Percentiles rank a stretch among this genome's conserved stretches.
These are phyloP conservation scores for Picochlorum sp. DNA, from an alignment of 139 green algal genomes.

Conservation along the genomic window DNA sequence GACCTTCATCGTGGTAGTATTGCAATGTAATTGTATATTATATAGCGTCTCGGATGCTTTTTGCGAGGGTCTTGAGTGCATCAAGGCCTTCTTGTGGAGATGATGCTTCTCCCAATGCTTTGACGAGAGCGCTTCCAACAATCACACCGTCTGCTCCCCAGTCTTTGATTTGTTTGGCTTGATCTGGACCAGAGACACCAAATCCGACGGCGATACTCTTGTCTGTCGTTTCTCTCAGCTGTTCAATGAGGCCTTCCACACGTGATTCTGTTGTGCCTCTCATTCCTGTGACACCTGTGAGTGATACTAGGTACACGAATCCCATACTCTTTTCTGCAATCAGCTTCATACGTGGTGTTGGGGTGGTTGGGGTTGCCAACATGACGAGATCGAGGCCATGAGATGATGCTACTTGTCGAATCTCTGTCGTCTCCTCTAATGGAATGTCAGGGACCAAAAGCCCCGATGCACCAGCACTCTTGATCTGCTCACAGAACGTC, in stretches of 20 bases:
- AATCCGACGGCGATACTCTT: slow-evolving; percentile 92
- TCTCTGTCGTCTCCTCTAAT: slow-evolving; percentile 84
- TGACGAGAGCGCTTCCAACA: slow-evolving; percentile 86
- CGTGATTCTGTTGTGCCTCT: slow-evolving; percentile 47
- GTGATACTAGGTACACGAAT: slow-evolving; percentile 97
- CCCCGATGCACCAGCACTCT: slow-evolving; percentile 77
- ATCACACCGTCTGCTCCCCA: slow-evolving; percentile 98
- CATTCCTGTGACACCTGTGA: slow-evolving; percentile 82
- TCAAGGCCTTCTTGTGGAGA: slow-evolving; percentile 48
- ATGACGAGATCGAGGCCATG: slow-evolving; percentile 89
- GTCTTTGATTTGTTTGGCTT: slow-evolving; percentile 65
- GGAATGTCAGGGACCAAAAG: slow-evolving; percentile 96
- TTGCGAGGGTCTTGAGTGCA: slow-evolving; percentile 48
- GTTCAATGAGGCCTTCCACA: slow-evolving; percentile 73
- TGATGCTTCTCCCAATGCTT: slow-evolving; percentile 67
- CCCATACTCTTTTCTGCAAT: slow-evolving; percentile 82
- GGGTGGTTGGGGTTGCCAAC: slow-evolving; percentile 88
- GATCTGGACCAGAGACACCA: slow-evolving; percentile 79
- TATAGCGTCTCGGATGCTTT: slow-evolving; percentile 33
- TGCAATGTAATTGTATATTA: slow-evolving; percentile 5
- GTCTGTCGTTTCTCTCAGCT: slow-evolving; percentile 66
- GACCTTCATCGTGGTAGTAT: not conserved
- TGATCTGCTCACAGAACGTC: slow-evolving; percentile 75
- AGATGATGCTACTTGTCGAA: slow-evolving; percentile 50
- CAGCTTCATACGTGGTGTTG: slow-evolving; percentile 37